Conservation (phyloP, 345 rosid species). For the Rhodamnia argentea region DNA sequence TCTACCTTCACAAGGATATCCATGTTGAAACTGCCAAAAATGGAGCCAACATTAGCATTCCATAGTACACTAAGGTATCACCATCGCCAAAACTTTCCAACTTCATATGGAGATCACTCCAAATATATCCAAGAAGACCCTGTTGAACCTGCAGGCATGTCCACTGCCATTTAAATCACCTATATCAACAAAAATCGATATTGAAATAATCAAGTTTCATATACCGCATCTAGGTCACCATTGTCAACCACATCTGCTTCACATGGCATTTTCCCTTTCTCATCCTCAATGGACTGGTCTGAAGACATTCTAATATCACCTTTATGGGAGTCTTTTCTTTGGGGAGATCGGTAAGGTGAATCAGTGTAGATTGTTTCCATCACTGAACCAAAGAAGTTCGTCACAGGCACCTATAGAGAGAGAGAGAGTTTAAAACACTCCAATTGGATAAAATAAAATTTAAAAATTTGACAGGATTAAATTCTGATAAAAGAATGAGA, state of each 20-base stretch:
- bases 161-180: neutral
- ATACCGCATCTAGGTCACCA: conserved; percentile 6
- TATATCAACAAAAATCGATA: neutral
- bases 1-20: conserved; percentile 16
- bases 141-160: conserved; percentile 30
- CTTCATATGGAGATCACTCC: conserved; percentile 20
- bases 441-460: neutral
- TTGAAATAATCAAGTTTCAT: neutral
- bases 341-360: conserved; percentile 44
- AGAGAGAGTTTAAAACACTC: neutral
- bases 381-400: conserved; percentile 92
- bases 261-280: conserved; percentile 12
- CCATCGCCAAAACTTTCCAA: conserved; percentile 32
- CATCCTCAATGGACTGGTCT: conserved; percentile 16
- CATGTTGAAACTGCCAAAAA: conserved; percentile 28
- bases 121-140: conserved; percentile 25
- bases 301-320: conserved; percentile 12
- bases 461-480: neutral
- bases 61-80: conserved; percentile 49
- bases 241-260: conserved; percentile 13
- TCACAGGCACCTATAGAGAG: conserved; percentile 73
- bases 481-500: neutral
- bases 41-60: conserved; percentile 48
- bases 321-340: conserved; percentile 18
- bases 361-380: conserved; percentile 91